Evolutionary conservation across 1,139 yeast species (phyloP).

Genomic region (Lodderomyces theae): DNA sequence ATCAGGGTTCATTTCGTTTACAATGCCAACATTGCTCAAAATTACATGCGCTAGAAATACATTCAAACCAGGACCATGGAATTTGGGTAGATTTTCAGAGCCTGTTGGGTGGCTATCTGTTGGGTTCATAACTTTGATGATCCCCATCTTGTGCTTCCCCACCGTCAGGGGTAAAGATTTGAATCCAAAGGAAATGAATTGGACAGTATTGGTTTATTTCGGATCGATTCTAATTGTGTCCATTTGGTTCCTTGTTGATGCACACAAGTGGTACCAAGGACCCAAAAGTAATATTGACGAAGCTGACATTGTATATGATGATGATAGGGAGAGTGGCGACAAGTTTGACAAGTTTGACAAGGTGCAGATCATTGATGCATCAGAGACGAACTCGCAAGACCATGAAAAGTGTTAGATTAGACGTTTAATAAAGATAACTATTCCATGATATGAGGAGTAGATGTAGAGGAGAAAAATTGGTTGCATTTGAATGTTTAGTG

Average conservation of each 20-base stretch:
- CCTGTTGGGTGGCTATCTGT: conserved; percentile 38
- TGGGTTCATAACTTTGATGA: conserved; percentile 56
- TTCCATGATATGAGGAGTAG: too few species aligned
- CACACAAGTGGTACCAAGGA: conserved; percentile 66
- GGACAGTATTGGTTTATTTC: conserved; percentile 68
- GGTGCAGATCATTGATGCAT: conserved; percentile 1
- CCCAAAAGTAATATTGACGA: conserved; percentile 58
- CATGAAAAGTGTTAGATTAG: neutral
- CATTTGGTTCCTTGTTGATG: conserved; percentile 54
- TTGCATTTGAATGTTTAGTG: too few species aligned
- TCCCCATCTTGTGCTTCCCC: conserved; percentile 69
- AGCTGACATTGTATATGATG: conserved; percentile 23
- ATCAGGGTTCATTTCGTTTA: conserved; percentile 67
- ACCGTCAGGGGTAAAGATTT: conserved; percentile 30
- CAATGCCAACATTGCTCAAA: conserved; percentile 63
- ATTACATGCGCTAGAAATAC: conserved; percentile 53
- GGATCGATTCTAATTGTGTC: conserved; percentile 58
- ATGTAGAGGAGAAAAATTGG: too few species aligned
- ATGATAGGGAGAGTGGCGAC: conserved; percentile 3
- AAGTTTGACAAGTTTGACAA: conserved; percentile 4
- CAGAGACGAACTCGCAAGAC: neutral
- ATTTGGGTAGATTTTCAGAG: conserved; percentile 54
- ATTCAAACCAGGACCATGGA: conserved; percentile 70
- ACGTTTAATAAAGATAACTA: too few species aligned
- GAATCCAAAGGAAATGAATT: conserved; percentile 56